Evolutionary conservation across 345 rosid species (phyloP).

Genomic region (Eutrema japonicum): DNA sequence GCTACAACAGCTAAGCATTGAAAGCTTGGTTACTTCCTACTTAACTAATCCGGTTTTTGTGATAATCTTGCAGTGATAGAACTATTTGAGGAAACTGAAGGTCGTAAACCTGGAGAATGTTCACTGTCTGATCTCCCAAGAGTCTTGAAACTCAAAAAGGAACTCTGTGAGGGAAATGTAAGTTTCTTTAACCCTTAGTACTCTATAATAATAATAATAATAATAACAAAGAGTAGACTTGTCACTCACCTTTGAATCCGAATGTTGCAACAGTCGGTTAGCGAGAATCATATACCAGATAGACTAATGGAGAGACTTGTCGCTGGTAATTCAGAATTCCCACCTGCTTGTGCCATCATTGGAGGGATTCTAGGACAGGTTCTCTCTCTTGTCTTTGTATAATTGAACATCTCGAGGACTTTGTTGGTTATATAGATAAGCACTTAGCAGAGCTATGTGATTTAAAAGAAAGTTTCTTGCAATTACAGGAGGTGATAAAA

Average conservation of each 20-base stretch:
- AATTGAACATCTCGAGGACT: not conserved
- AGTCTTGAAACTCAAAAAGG: conserved; percentile 60
- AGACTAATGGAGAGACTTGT: conserved; percentile 74
- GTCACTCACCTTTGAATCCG: not conserved
- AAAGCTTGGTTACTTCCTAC: not conserved
- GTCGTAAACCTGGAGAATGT: conserved; percentile 59
- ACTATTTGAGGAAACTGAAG: conserved; percentile 70
- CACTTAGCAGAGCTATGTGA: conserved; percentile 16
- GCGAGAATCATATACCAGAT: conserved; percentile 67
- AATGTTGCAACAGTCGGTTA: conserved; percentile 53
- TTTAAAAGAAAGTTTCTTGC: not conserved
- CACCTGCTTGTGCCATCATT: conserved; percentile 87
- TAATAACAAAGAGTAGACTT: not conserved
- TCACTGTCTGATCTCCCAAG: conserved; percentile 62
- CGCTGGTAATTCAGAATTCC: conserved; percentile 55
- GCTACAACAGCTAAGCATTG: not conserved
- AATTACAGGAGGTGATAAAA: conserved; percentile 81
- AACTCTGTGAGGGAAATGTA: conserved; percentile 75
- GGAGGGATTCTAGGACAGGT: conserved; percentile 98
- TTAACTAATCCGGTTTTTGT: not conserved
- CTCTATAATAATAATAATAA: too few species aligned
- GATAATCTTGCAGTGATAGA: conserved; percentile 61
- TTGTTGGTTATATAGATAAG: not conserved
- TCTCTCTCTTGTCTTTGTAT: not conserved
- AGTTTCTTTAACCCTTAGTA: not conserved